Conservation (phyloP, 768 basidiomycete species). For the Stropharia rugosoannulata region DNA sequence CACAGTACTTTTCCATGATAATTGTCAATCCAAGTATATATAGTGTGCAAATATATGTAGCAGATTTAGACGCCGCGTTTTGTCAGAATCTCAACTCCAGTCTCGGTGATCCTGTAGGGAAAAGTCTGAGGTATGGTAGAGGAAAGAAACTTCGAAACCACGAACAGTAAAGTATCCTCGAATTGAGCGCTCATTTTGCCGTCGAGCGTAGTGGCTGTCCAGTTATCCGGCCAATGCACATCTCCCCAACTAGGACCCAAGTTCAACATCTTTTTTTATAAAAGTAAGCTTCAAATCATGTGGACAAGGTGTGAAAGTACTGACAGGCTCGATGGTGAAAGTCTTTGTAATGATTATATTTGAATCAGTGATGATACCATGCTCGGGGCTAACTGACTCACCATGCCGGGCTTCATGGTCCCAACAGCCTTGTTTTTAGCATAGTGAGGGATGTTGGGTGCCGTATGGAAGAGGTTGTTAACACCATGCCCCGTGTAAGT, state of each 20-base stretch:
- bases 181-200: slow-evolving; percentile 94
- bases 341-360: slow-evolving; percentile 30
- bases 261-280: slow-evolving; percentile 81
- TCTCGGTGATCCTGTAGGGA: slow-evolving; percentile 77
- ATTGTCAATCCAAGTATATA: not conserved
- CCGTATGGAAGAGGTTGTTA: slow-evolving; percentile 79
- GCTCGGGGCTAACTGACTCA: slow-evolving; percentile 32
- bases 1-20: not conserved
- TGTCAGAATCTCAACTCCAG: slow-evolving; percentile 86
- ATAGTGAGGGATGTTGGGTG: slow-evolving; percentile 93
- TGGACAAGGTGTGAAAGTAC: slow-evolving; percentile 6
- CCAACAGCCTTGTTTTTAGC: slow-evolving; percentile 93
- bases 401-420: slow-evolving; percentile 93
- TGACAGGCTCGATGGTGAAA: slow-evolving; percentile 80
- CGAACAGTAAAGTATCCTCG: slow-evolving; percentile 94
- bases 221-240: slow-evolving; percentile 91
- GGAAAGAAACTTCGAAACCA: slow-evolving; percentile 15
- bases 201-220: slow-evolving; percentile 94
- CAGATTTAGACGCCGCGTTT: slow-evolving; percentile 29
- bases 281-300: slow-evolving; percentile 8
- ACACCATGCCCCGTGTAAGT: slow-evolving; percentile 92
- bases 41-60: not conserved
- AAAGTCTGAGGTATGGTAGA: not conserved
- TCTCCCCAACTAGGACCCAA: slow-evolving; percentile 75
- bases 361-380: not conserved